These are phyloP conservation scores for Camellia japonica DNA, from an alignment of 148 eudicot species.

Conservation along the genomic window DNA sequence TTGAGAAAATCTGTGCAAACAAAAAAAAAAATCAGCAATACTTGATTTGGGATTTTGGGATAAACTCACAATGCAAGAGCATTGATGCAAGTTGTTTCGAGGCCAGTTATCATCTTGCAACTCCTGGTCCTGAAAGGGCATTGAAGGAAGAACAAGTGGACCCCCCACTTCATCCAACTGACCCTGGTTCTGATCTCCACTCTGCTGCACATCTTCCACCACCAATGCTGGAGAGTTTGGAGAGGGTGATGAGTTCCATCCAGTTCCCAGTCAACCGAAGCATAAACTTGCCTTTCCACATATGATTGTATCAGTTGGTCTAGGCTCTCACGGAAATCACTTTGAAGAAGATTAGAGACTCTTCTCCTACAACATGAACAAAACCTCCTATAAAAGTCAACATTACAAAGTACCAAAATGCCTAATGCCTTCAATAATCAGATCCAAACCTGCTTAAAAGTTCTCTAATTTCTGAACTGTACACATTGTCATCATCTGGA, in stretches of 20 bases:
- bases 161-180: constrained; percentile 28
- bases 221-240: constrained; percentile 33
- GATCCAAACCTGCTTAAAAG: constrained; percentile 68
- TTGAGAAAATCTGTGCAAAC: neutral
- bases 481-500: constrained; percentile 64
- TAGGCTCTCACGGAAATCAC: constrained; percentile 67
- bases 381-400: neutral
- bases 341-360: constrained; percentile 85
- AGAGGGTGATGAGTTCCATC: constrained; percentile 36
- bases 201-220: constrained; percentile 41
- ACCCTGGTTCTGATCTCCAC: constrained; percentile 34
- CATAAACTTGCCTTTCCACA: constrained; percentile 71
- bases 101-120: constrained; percentile 41
- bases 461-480: constrained; percentile 66
- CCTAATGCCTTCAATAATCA: neutral
- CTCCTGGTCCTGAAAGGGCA: constrained; percentile 42
- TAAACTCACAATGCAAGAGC: constrained; percentile 57
- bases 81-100: constrained; percentile 34
- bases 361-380: constrained; percentile 56
- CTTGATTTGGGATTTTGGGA: neutral
- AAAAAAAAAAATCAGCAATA: neutral
- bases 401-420: neutral
- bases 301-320: constrained; percentile 81
- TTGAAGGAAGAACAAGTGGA: constrained; percentile 25
- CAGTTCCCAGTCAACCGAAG: constrained; percentile 57